Percentiles rank a stretch among this genome's conserved stretches.
Evolutionary conservation across 169 alveolate species (phyloP).

Genomic region (Babesia bovis): DNA sequence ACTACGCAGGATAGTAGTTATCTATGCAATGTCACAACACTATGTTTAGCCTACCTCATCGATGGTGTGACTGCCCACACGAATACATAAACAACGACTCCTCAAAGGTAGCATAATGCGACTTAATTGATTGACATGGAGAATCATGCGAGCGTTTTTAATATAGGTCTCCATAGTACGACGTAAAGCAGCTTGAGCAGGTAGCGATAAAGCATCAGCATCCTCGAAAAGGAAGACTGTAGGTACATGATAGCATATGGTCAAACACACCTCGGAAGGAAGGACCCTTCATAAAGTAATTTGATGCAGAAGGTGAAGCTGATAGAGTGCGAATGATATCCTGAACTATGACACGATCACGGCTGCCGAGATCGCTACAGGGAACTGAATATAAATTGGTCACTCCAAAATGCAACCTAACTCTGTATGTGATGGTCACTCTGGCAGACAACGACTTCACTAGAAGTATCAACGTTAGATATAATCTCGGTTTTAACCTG

Average conservation of each 20-base stretch:
- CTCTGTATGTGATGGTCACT: constrained; percentile 91
- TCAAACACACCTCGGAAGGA: constrained; percentile 76
- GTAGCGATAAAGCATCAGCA: constrained; percentile 87
- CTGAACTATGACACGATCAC: constrained; percentile 90
- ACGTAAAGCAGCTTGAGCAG: constrained; percentile 95
- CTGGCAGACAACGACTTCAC: constrained; percentile 80
- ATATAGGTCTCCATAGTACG: constrained; percentile 93
- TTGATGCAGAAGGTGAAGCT: constrained; percentile 84
- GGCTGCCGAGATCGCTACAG: constrained; percentile 84
- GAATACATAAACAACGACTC: constrained; percentile 91
- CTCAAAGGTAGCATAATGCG: constrained; percentile 89
- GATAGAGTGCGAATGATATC: constrained; percentile 90
- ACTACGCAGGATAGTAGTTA: constrained; percentile 70
- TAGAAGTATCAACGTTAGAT: constrained; percentile 74
- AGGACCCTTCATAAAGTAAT: constrained; percentile 81
- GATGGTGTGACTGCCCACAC: constrained; percentile 91
- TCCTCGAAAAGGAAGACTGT: constrained; percentile 85
- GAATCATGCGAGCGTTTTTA: constrained; percentile 86
- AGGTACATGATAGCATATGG: neutral
- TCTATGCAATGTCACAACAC: constrained; percentile 7
- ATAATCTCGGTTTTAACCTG: constrained; percentile 82
- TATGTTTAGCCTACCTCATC: constrained; percentile 66
- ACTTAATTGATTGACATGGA: constrained; percentile 85
- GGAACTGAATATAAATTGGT: constrained; percentile 45
- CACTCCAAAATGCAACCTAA: constrained; percentile 70